These are phyloP conservation scores for Aristolochia contorta DNA, from an alignment of 164 flowering plant species.

Conservation along the genomic window DNA sequence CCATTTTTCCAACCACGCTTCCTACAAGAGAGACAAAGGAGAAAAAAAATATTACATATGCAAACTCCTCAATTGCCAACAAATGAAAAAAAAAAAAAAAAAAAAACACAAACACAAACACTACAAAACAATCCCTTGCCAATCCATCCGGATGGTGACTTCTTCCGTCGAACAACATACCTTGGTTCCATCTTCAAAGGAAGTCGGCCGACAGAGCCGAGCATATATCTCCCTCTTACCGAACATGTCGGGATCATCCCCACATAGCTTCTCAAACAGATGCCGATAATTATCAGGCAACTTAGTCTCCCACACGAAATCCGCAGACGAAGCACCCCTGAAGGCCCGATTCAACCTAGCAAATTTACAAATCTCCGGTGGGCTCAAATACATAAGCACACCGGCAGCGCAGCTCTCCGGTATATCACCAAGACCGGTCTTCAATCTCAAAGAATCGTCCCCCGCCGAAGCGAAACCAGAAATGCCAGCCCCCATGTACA, in stretches of 20 bases:
- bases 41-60: not conserved
- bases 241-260: constrained; percentile 20
- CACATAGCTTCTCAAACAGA: constrained; percentile 28
- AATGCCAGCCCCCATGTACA: constrained; percentile 35
- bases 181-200: constrained; percentile 55
- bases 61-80: not conserved
- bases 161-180: constrained; percentile 18
- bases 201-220: constrained; percentile 35
- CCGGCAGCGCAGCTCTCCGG: constrained; percentile 80
- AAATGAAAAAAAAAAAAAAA: not conserved
- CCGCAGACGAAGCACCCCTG: constrained; percentile 75
- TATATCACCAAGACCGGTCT: constrained; percentile 54
- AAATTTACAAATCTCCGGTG: constrained; percentile 60
- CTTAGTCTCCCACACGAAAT: constrained; percentile 85
- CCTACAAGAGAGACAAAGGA: constrained; percentile 29
- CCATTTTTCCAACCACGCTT: constrained; percentile 70
- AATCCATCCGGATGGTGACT: not conserved
- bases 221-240: constrained; percentile 58
- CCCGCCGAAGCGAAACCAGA: constrained; percentile 12
- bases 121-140: not conserved
- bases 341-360: constrained; percentile 62
- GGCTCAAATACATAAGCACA: constrained; percentile 44
- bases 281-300: constrained; percentile 53
- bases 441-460: not conserved
- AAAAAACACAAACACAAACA: not conserved